These are phyloP conservation scores for Pichia sp. DNA, from an alignment of 1,139 yeast genomes.

Conservation along the genomic window DNA sequence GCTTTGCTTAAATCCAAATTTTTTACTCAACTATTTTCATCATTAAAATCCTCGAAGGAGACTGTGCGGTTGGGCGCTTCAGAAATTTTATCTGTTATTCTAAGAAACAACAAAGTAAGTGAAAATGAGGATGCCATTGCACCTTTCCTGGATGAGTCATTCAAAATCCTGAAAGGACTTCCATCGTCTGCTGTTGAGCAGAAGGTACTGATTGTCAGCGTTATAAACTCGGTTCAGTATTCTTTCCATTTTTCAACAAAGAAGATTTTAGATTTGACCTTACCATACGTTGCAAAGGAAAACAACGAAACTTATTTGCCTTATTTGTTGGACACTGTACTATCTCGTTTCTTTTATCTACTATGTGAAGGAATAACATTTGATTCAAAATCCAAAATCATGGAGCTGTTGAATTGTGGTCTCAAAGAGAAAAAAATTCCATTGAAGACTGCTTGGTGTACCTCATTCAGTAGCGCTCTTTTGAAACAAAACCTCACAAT, in stretches of 20 bases:
- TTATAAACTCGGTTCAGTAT: conserved; percentile 35
- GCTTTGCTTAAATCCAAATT: conserved; percentile 43
- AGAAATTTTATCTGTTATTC: conserved; percentile 36
- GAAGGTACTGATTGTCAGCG: conserved; percentile 46
- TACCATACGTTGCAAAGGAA: conserved; percentile 62
- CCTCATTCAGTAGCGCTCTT: conserved; percentile 41
- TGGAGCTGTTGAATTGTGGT: conserved; percentile 49
- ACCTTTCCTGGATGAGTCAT: conserved; percentile 46
- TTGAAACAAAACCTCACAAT: conserved; percentile 19
- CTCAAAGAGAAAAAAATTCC: conserved; percentile 59
- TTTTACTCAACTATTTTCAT: conserved; percentile 54
- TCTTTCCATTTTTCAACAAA: conserved; percentile 30
- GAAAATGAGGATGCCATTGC: conserved; percentile 27
- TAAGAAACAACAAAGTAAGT: conserved; percentile 15
- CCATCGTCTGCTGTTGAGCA: conserved; percentile 58
- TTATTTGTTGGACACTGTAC: conserved; percentile 48
- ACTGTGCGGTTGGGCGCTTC: conserved; percentile 53
- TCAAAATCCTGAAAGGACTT: conserved; percentile 55
- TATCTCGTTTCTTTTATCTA: conserved; percentile 37
- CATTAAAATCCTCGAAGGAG: conserved; percentile 70
- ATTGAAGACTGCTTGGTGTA: conserved; percentile 66
- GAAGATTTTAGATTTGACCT: conserved; percentile 41
- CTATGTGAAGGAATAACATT: conserved; percentile 11
- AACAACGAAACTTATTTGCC: conserved; percentile 63
- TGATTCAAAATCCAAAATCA: conserved; percentile 13